These are phyloP conservation scores for Zangia roseola DNA, from an alignment of 768 basidiomycete genomes.

Conservation along the genomic window DNA sequence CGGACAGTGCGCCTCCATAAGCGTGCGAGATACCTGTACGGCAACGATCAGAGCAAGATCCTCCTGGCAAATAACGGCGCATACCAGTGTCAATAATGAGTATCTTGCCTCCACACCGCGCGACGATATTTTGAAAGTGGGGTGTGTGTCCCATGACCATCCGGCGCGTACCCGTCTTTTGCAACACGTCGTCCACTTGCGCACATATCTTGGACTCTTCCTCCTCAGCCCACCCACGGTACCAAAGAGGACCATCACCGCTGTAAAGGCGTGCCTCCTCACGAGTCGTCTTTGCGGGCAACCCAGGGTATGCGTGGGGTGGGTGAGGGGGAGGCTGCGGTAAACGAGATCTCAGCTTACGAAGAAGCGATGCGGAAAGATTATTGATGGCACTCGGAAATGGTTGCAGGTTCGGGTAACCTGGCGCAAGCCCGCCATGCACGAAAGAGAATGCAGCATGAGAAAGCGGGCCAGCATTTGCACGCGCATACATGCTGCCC, in stretches of 20 bases:
- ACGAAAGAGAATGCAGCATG: constrained; percentile 88
- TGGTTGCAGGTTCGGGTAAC: constrained; percentile 71
- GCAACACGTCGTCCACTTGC: constrained; percentile 67
- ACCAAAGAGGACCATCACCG: constrained; percentile 87
- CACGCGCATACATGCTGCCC: constrained; percentile 31
- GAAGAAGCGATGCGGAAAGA: constrained; percentile 65
- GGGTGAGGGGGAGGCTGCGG: constrained; percentile 79
- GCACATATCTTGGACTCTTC: constrained; percentile 67
- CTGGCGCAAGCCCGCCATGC: constrained; percentile 85
- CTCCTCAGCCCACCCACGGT: constrained; percentile 87
- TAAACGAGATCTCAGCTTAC: constrained; percentile 60
- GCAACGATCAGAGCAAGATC: constrained; percentile 8
- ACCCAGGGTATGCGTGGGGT: constrained; percentile 67
- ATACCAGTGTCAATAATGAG: constrained; percentile 94
- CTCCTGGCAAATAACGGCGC: neutral
- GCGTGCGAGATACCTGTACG: constrained; percentile 85
- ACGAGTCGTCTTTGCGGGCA: constrained; percentile 62
- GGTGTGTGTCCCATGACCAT: constrained; percentile 99
- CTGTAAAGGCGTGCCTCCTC: constrained; percentile 75
- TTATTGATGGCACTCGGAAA: constrained; percentile 85
- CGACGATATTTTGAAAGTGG: constrained; percentile 80
- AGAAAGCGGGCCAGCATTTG: constrained; percentile 49
- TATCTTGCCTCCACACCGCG: constrained; percentile 87
- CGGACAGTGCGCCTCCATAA: constrained; percentile 90
- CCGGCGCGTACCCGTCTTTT: constrained; percentile 75